These are phyloP conservation scores for Catunica adiposa DNA, from an alignment of 2,329 filamentous ascomycete species.

Conservation along the genomic window DNA sequence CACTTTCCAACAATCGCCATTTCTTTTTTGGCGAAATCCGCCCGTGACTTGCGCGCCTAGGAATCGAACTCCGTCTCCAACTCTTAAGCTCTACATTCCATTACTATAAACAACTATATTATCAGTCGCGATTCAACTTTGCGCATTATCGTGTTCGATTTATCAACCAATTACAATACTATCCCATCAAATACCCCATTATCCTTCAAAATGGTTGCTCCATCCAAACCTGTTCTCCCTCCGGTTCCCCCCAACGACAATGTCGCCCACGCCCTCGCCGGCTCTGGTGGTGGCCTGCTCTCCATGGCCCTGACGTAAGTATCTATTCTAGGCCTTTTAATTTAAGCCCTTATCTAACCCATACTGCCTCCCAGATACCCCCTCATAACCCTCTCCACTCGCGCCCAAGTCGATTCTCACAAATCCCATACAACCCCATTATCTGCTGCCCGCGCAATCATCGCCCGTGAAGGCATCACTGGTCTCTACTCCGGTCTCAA, in stretches of 20 bases:
- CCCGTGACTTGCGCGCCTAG: not conserved
- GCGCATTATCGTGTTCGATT: no score
- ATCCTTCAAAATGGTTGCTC: slow-evolving; percentile 21
- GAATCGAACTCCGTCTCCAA: not conserved
- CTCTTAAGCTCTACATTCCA: not conserved
- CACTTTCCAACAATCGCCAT: not conserved
- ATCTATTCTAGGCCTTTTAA: not conserved
- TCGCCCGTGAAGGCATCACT: slow-evolving; percentile 75
- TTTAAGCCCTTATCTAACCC: not conserved
- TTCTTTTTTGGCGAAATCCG: no score
- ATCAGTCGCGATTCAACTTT: no score
- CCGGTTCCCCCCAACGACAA: slow-evolving; percentile 75
- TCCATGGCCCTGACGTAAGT: slow-evolving; percentile 86
- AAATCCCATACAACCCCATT: slow-evolving; percentile 74
- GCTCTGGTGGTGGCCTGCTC: slow-evolving; percentile 80
- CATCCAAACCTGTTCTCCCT: slow-evolving; percentile 35
- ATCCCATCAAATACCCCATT: no score
- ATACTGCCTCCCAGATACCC: slow-evolving; percentile 51
- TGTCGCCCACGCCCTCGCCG: slow-evolving; percentile 85
- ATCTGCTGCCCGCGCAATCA: slow-evolving; percentile 67
- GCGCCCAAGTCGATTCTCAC: slow-evolving; percentile 93
- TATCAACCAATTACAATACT: no score
- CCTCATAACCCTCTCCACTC: slow-evolving; percentile 90
- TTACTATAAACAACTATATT: no score
- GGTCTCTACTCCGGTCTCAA: slow-evolving; percentile 89